A percentile compares a stretch with the other conserved stretches of the same genome.
Evolutionary conservation across 371 early-diverging fungal species (phyloP).

Genomic region (Gilbertella persicaria): DNA sequence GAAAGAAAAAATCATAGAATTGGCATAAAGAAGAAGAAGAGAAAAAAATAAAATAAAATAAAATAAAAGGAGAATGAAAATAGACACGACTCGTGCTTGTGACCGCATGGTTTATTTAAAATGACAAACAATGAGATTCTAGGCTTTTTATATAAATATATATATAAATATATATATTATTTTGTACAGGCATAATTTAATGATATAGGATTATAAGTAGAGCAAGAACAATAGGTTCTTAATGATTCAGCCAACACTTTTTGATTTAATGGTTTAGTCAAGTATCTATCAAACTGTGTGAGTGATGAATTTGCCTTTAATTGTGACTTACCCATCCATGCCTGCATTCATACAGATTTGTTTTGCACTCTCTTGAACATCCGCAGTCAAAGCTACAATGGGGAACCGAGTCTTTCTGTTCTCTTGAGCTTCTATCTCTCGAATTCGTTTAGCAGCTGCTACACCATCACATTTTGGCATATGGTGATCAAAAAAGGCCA

Average conservation of each 20-base stretch:
- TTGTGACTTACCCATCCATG: constrained; percentile 34
- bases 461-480: constrained; percentile 57
- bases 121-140: background rate
- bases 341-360: constrained; percentile 51
- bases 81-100: constrained; percentile 15
- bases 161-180: background rate
- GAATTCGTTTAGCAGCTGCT: constrained; percentile 43
- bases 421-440: constrained; percentile 32
- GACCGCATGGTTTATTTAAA: constrained; percentile 22
- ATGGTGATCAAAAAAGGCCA: constrained; percentile 53
- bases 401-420: constrained; percentile 18
- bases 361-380: constrained; percentile 51
- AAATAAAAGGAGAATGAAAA: constrained; percentile 5
- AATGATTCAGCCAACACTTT: constrained; percentile 31
- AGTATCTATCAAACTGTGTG: constrained; percentile 23
- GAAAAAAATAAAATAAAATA: constrained; percentile 8
- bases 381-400: constrained; percentile 45
- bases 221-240: constrained; percentile 22
- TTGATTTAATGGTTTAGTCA: constrained; percentile 48
- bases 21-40: constrained; percentile 3
- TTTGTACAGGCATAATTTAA: background rate
- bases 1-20: constrained; percentile 6
- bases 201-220: background rate
- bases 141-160: no score
- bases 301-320: constrained; percentile 22